A percentile compares a stretch with the other conserved stretches of the same genome.
Evolutionary conservation across 345 rosid species (phyloP).

Genomic region (Rhodomyrtus tomentosa): DNA sequence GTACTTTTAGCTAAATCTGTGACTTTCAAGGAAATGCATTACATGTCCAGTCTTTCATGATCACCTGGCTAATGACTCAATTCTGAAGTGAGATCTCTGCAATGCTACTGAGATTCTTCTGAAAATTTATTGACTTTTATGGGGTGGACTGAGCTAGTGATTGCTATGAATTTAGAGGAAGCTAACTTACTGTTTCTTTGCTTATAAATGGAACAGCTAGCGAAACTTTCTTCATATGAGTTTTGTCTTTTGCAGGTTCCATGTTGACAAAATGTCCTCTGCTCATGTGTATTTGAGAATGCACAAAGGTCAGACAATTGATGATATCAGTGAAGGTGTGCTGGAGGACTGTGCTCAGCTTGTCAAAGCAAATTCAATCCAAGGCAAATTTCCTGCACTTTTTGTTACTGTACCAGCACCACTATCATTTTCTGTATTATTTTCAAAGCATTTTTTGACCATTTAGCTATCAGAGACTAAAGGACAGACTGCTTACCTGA

Average conservation of each 20-base stretch:
- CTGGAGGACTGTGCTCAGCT: conserved; percentile 96
- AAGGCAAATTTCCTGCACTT: conserved; percentile 31
- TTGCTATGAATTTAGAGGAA: not conserved
- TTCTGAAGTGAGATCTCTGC: not conserved
- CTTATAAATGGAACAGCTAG: not conserved
- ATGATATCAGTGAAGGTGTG: conserved; percentile 73
- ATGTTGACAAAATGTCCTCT: conserved; percentile 97
- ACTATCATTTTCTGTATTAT: not conserved
- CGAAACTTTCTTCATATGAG: not conserved
- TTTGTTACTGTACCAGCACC: not conserved
- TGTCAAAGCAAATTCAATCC: conserved; percentile 97
- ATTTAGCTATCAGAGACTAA: not conserved
- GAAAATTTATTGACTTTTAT: not conserved
- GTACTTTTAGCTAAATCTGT: not conserved
- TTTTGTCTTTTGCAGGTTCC: conserved; percentile 54
- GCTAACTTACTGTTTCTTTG: not conserved
- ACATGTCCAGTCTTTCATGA: not conserved
- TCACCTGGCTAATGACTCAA: not conserved
- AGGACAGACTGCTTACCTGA: not conserved
- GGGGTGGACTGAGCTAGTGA: not conserved
- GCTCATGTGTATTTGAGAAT: conserved; percentile 95
- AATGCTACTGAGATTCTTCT: not conserved
- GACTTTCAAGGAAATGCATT: not conserved
- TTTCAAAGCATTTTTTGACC: not conserved
- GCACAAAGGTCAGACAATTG: conserved; percentile 77